These are phyloP conservation scores for Schizochytrium sp. DNA, from an alignment of 108 stramenopile species.

Conservation along the genomic window DNA sequence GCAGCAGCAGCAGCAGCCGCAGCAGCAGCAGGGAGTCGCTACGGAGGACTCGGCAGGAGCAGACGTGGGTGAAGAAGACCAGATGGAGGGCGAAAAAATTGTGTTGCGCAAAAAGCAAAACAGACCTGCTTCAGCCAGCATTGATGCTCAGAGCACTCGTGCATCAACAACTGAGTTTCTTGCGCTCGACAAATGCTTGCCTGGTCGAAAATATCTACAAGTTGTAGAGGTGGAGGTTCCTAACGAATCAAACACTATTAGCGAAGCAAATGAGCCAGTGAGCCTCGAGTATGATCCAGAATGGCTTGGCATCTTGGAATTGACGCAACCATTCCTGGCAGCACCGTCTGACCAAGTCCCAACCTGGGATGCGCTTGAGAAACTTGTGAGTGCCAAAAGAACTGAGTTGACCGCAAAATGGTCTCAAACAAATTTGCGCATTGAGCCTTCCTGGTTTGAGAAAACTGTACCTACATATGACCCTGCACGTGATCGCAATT, in stretches of 20 bases:
- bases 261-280: slow-evolving; percentile 62
- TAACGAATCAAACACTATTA: background rate
- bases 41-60: slow-evolving; percentile 45
- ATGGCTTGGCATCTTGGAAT: slow-evolving; percentile 85
- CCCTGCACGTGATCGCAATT: slow-evolving; percentile 63
- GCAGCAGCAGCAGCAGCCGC: background rate
- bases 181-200: slow-evolving; percentile 97
- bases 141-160: slow-evolving; percentile 68
- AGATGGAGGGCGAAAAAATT: background rate
- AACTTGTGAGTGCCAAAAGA: background rate
- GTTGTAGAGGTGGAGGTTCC: slow-evolving; percentile 80
- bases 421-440: background rate
- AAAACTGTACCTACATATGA: slow-evolving; percentile 71
- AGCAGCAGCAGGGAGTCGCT: background rate
- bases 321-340: slow-evolving; percentile 78
- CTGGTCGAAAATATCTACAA: slow-evolving; percentile 88
- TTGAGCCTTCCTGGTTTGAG: slow-evolving; percentile 61
- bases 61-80: background rate
- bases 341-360: slow-evolving; percentile 18
- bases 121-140: slow-evolving; percentile 69
- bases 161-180: slow-evolving; percentile 91
- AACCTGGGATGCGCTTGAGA: background rate
- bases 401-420: background rate
- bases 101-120: slow-evolving; percentile 72
- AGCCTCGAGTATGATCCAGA: slow-evolving; percentile 83